Percentiles rank a stretch among this genome's conserved stretches.
Conservation (phyloP, 257 asterid species). For the Paulownia fortunei region DNA sequence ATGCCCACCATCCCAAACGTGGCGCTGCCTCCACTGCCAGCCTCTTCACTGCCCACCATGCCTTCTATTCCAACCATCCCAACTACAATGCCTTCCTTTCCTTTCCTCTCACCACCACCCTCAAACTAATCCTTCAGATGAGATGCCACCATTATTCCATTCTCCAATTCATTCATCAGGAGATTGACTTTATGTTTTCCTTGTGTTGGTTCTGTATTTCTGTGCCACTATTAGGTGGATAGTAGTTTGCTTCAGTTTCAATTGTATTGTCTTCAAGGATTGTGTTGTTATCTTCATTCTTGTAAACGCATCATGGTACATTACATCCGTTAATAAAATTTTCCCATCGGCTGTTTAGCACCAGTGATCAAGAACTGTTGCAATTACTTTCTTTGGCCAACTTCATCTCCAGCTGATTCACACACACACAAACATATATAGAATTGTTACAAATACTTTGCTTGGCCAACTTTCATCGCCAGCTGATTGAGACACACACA, state of each 20-base stretch:
- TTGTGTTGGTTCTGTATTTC: neutral
- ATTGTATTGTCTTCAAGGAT: neutral
- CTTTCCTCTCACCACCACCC: conserved; percentile 40
- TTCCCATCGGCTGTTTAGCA: neutral
- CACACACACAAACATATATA: too few relatives aligned
- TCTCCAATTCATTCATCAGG: neutral
- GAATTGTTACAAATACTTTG: neutral
- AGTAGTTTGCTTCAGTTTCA: neutral
- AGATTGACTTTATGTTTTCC: neutral
- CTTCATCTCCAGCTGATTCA: too few relatives aligned
- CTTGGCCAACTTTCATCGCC: too few relatives aligned
- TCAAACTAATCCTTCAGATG: conserved; percentile 21
- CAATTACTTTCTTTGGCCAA: too few relatives aligned
- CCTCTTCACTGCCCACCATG: conserved; percentile 1
- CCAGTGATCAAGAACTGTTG: neutral
- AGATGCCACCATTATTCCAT: neutral
- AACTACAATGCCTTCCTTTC: conserved; percentile 37
- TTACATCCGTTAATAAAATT: neutral
- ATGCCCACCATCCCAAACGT: too few relatives aligned
- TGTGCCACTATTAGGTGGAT: too few relatives aligned
- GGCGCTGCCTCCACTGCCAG: conserved; percentile 35
- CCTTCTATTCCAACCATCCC: conserved; percentile 15
- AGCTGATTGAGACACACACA: neutral
- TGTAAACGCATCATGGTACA: neutral
- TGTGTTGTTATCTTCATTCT: neutral